A percentile compares a stretch with the other conserved stretches of the same genome.
Conservation (phyloP, 208 protist genomes). For the Blastocrithidia nonstop region DNA sequence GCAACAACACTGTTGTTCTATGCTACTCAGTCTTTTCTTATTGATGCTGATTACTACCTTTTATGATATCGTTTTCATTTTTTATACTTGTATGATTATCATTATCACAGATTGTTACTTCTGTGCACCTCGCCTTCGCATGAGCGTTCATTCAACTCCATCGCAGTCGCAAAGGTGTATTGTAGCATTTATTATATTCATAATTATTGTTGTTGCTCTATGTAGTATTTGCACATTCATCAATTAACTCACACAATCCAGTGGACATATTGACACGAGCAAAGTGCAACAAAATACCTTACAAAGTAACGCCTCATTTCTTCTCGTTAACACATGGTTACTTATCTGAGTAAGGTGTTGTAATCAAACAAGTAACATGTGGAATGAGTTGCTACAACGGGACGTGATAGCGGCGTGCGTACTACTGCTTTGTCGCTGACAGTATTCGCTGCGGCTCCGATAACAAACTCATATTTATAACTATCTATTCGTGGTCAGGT, state of each 20-base stretch:
- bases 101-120: conserved; percentile 13
- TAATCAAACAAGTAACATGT: conserved; percentile 18
- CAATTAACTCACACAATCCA: conserved; percentile 22
- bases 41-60: too few relatives aligned
- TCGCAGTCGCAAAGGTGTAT: conserved; percentile 14
- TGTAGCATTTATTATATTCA: not conserved
- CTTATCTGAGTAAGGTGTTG: not conserved
- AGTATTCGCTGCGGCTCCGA: conserved; percentile 93
- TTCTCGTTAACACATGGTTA: not conserved
- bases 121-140: conserved; percentile 10
- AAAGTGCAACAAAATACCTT: conserved; percentile 32
- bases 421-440: conserved; percentile 94
- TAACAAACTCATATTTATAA: conserved; percentile 89
- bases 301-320: not conserved
- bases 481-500: conserved; percentile 7
- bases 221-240: too few relatives aligned
- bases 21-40: too few relatives aligned
- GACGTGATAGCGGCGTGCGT: conserved; percentile 57
- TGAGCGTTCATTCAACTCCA: conserved; percentile 18
- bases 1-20: conserved; percentile 28
- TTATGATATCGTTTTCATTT: too few relatives aligned
- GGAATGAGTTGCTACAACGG: conserved; percentile 90
- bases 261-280: conserved; percentile 24
- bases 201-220: too few relatives aligned
- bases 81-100: not conserved